Conservation (phyloP, 2,329 filamentous ascomycete genomes). For the Bipolaris bicolor region DNA sequence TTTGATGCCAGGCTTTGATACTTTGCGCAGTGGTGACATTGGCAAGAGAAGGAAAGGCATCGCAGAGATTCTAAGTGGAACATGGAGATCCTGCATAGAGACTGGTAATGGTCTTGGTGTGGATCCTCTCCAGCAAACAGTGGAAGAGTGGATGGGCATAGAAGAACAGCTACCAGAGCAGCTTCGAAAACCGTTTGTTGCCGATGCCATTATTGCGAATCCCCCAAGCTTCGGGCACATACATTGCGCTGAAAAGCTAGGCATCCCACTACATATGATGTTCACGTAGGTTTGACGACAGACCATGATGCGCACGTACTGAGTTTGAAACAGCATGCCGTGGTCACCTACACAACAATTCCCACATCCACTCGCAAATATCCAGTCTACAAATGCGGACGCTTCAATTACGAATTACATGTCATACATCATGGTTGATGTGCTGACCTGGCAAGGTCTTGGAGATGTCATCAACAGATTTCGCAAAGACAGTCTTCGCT, state of each 20-base stretch:
- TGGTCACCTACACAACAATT: conserved; percentile 87
- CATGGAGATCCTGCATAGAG: conserved; percentile 86
- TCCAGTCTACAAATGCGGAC: conserved; percentile 77
- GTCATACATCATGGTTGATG: conserved; percentile 83
- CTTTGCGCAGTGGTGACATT: conserved; percentile 77
- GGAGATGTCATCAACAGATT: conserved; percentile 93
- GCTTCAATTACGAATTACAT: conserved; percentile 80
- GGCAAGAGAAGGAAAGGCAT: conserved; percentile 76
- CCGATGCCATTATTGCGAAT: conserved; percentile 80
- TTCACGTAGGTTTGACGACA: conserved; percentile 69
- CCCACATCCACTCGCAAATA: conserved; percentile 83
- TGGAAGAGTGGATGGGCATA: conserved; percentile 58
- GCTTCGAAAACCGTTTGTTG: conserved; percentile 71
- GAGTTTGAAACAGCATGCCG: conserved; percentile 67
- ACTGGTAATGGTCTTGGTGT: conserved; percentile 69
- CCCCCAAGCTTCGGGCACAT: conserved; percentile 79
- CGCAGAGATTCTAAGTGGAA: conserved; percentile 79
- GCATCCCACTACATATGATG: conserved; percentile 81
- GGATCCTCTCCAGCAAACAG: conserved; percentile 58
- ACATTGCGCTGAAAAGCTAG: conserved; percentile 76
- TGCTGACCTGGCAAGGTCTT: conserved; percentile 91
- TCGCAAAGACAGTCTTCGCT: conserved; percentile 72
- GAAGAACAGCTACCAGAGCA: conserved; percentile 47
- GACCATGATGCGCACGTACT: background rate
- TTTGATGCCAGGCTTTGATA: conserved; percentile 81